Base-by-base conservation (phyloP, 2,329 filamentous ascomycete species). In the Ophiocordyceps sinensis region DNA sequence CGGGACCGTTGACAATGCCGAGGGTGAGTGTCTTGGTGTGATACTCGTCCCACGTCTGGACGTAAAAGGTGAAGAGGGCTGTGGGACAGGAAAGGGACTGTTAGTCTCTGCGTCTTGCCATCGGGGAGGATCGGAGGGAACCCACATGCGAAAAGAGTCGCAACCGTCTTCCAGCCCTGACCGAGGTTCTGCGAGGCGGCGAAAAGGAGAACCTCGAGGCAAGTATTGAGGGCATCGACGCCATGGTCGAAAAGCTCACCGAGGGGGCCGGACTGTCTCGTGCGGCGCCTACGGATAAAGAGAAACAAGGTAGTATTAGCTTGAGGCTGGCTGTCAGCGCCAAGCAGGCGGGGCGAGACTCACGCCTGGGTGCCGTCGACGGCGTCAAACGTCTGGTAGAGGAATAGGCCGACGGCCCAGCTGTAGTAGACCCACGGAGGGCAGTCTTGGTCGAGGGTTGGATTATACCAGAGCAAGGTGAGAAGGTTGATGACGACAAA, bases 1-100 rank as follows among this genome's bases (percentile, higher is more conserved):
- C 91, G 4, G 91, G 91, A 0, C 91, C 91, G 48, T 89, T 95
- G 49, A 98, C 73, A 47, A 96, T 67, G 44, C 91, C 91, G 6
- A 98, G 75, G 2, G 87, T 95, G 38, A 98, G 75, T 3, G 88
- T 91, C 62, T 95, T 88, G 40, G 91, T 98, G 65, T 96, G 89
- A 65, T 96, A 98, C 61, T 96, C 91, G 57, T 98, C 91, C 91
- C 91, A 98, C 29, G 91, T 96, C 61, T 96, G 91, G 35, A 96
- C 82, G 61, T 96, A 96, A 63, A 98, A 98, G n/a, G 91, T 95
- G 53, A 93, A 70, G 44, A 89, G 77, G 7, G 84, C 82, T 86
- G 45, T n/a, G 28, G 39, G 19, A 19, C 4, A 19, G 19, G 19
- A 19, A 19, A 41, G 36, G 13, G 11, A 14, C 5, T 9, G 12